Conservation (phyloP, 441 rosid species). For the Bocquillonia castaneifolia region DNA sequence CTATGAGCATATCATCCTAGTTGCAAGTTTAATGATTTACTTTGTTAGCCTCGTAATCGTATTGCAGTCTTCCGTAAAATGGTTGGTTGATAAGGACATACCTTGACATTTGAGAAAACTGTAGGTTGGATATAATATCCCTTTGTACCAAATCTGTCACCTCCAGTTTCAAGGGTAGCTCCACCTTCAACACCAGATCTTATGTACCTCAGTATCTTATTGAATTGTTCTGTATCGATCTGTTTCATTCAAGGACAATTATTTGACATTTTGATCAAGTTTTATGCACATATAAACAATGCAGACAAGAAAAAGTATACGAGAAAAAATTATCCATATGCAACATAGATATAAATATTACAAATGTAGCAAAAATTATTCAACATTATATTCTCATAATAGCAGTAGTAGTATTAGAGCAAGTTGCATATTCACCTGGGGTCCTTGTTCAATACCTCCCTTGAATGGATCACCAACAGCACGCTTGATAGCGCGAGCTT, state of each 20-base stretch:
- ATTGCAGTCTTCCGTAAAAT: background rate
- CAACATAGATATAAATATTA: background rate
- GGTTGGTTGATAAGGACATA: slow-evolving; percentile 14
- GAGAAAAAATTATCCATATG: background rate
- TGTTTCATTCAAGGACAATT: slow-evolving; percentile 25
- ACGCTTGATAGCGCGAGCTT: slow-evolving; percentile 64
- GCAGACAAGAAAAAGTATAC: background rate
- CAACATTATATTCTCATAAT: background rate
- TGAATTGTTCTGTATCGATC: slow-evolving; percentile 65
- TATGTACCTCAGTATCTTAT: slow-evolving; percentile 66
- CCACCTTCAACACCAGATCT: slow-evolving; percentile 58
- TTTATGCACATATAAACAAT: background rate
- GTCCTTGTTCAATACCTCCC: slow-evolving; percentile 78
- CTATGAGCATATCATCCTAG: slow-evolving; percentile 82
- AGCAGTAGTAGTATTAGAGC: background rate
- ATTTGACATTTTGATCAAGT: no score
- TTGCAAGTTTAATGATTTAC: background rate
- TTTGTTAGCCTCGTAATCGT: background rate
- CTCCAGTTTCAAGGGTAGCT: slow-evolving; percentile 87
- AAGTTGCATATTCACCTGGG: slow-evolving; percentile 49
- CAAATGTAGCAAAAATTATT: background rate
- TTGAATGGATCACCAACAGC: slow-evolving; percentile 83
- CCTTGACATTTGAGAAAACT: slow-evolving; percentile 79
- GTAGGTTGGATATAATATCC: slow-evolving; percentile 87
- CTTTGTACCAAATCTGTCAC: slow-evolving; percentile 55